Base-by-base conservation (phyloP, 371 early-diverging fungal genomes). In the Mortierella sp. region DNA sequence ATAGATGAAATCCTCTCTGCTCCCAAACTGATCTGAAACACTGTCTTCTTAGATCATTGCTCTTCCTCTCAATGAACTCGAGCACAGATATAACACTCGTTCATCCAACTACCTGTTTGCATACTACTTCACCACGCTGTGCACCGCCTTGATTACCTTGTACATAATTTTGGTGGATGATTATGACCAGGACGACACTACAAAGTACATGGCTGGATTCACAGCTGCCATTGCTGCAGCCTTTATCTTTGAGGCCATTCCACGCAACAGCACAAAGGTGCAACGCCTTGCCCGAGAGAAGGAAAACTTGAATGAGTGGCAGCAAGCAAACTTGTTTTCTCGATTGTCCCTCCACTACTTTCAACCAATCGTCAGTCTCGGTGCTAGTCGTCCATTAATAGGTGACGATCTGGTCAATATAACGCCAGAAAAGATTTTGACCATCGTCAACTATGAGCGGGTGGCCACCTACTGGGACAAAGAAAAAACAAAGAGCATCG, bases 81-180 rank as follows among this genome's bases (percentile, higher is more conserved):
- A 75, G 63, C 80, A 75, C 52, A 51, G 55, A 39, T 75, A 75
- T 54, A 58, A 71, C 43, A 62, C 70, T 8, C 80, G 80, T 0
- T 80, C 80, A 8, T 80, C 80, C 12, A 58, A 75, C 22, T 59
- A 40, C 54, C 66, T 80, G 24, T 68, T 75, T 20, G 39, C 58
- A 5, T 75, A 49, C 28, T 75, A 68, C 24, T 8, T 40, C 11
- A 10, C 26, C 2, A 54, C 75, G 1, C 10, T 72, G 16, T n/a
- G 32, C 12, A n/a, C 45, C 62, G 24, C 16, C 20, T 18, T 43
- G n/a, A 12, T 75, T 6, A 2, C 72, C 2, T 64, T 80, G 9
- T 75, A 65, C 69, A 66, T 75, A 20, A 59, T 75, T 65, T 66
- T 64, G 5, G 68, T 70, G 14, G 16, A 14, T 16, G 39, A 10